Evolutionary conservation across 2,329 filamentous ascomycete species (phyloP).

Genomic region (Aureobasidium pullulans): DNA sequence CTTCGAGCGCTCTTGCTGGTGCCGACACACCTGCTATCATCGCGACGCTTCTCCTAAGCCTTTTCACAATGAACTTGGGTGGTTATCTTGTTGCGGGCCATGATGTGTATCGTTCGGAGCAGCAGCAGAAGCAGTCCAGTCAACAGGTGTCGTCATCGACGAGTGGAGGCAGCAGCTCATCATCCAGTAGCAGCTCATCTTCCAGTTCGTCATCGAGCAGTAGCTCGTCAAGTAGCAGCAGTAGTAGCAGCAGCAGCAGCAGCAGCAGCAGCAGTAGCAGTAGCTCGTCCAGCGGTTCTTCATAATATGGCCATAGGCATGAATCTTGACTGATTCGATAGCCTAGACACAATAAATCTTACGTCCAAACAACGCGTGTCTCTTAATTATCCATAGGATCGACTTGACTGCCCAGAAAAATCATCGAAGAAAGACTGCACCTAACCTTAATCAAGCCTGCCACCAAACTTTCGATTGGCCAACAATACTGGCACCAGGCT

Average conservation of each 20-base stretch:
- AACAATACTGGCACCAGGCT: not conserved
- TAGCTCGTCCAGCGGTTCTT: not conserved
- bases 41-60: not conserved
- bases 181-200: not conserved
- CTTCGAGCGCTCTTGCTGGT: not conserved
- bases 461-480: not conserved
- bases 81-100: not conserved
- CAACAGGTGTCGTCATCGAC: not conserved
- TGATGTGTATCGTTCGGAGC: not conserved
- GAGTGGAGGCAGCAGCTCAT: not conserved
- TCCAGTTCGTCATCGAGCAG: not conserved
- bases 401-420: too few species aligned
- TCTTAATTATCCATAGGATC: too few species aligned
- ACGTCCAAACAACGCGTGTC: too few species aligned
- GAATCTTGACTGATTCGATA: too few species aligned
- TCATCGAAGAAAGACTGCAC: not conserved
- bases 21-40: not conserved
- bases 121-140: not conserved
- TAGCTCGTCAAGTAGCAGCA: not conserved
- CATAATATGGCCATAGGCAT: not conserved
- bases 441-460: not conserved
- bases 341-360: too few species aligned
- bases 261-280: not conserved
- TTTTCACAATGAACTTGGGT: not conserved
- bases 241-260: not conserved